Percentiles rank a stretch among this genome's conserved stretches.
phyloP scores from a whole-genome alignment of 345 rosid genomes.

The Eucalyptus leucophloia region DNA sequence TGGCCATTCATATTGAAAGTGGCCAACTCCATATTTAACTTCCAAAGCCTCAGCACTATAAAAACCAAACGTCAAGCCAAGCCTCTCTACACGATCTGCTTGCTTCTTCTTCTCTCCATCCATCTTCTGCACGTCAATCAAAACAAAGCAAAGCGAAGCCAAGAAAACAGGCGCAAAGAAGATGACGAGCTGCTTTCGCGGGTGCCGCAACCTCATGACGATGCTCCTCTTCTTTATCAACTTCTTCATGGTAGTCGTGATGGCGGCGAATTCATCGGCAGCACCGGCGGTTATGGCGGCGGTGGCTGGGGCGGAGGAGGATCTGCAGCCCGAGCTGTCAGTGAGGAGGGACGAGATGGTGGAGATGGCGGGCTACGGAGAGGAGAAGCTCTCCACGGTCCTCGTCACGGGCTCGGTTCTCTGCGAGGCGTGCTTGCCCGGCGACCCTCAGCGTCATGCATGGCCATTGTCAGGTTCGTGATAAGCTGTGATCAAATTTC shows the following conservation, averaged over 20 bases:
- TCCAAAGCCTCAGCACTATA: not conserved
- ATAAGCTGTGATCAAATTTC: not conserved
- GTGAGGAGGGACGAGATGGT: slow-evolving; percentile 39
- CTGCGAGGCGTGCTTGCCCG: slow-evolving; percentile 15
- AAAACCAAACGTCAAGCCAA: not conserved
- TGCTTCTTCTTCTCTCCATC: not conserved
- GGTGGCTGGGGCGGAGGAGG: not conserved
- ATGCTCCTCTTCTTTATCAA: not conserved
- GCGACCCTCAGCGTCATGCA: slow-evolving; percentile 3
- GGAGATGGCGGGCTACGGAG: slow-evolving; percentile 57
- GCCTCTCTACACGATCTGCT: not conserved
- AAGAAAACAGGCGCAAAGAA: slow-evolving; percentile 9
- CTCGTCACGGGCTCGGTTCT: slow-evolving; percentile 39
- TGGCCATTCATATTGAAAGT: not conserved
- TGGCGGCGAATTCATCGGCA: not conserved
- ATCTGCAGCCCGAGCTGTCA: not conserved
- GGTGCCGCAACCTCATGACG: not conserved
- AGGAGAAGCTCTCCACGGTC: slow-evolving; percentile 64
- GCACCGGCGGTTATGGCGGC: not conserved
- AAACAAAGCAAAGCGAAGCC: not conserved
- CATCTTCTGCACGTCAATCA: not conserved
- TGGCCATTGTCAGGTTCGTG: slow-evolving; percentile 39
- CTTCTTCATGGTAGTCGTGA: not conserved
- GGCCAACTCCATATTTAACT: not conserved
- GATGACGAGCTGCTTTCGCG: slow-evolving; percentile 24